Evolutionary conservation across 2,329 filamentous ascomycete genomes (phyloP), one percentile per base, ranked within the genome.

Genomic region (Fulvia fulva): DNA sequence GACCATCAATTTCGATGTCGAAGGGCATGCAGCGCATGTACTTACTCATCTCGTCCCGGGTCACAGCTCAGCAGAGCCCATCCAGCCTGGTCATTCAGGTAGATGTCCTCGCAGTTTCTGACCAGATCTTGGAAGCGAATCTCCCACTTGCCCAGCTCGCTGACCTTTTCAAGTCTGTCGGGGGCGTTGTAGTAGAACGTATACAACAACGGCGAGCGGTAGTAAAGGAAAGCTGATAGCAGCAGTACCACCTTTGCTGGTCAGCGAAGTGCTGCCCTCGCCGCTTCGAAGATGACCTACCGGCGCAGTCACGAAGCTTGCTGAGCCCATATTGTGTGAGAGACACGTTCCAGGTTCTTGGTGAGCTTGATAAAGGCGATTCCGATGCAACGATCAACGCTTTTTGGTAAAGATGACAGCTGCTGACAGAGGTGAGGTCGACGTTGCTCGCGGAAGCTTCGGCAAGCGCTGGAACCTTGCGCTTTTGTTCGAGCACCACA

Each of bases 51-150:
- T 23, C 77, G 60, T 14, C 73, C 74, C 0, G 72, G 68, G 58
- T 78, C 76, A 62, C 77, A 79, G 58, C 74, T 76, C 53, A 78
- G 56, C 5, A 79, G 65, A 7, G 74, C 75, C n/a, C 73, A 65
- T 2, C 73, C 73, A 25, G 67, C 62, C 0, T 66, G 60, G 30
- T 74, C 70, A 37, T 73, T 70, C n/a, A 78, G 28, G 5, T 75
- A 57, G 28, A 75, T 68, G 70, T 79, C 76, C 56, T 79, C 76
- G 59, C 77, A 79, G 57, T 78, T 78, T 5, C 73, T 67, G 9
- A 78, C 49, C 5, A 64, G 62, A 49, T 76, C 66, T 7, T 61
- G 44, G 49, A 76, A 76, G 41, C 68, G 68, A 37, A 76, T 52
- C 51, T 53, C 51, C 12, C 25, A n/a, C 7, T 14, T 47, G 25